phyloP scores from a whole-genome alignment of 2,329 filamentous ascomycete species.

The Colletotrichum sp. region DNA sequence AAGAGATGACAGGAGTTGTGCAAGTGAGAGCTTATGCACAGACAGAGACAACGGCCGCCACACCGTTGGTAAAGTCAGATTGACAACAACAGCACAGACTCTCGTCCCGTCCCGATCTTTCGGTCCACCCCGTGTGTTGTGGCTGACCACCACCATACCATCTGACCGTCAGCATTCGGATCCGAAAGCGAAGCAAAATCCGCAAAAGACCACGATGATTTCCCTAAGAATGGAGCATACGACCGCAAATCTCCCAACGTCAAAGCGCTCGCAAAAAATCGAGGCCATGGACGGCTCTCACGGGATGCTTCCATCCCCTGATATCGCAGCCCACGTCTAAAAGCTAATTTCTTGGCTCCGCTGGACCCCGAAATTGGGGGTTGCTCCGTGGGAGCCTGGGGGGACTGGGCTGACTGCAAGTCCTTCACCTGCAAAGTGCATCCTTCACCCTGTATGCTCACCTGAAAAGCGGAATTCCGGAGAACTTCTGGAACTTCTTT shows the following conservation, averaged over 20 bases:
- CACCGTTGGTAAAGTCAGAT: not conserved
- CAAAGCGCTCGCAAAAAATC: not conserved
- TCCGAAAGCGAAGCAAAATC: not conserved
- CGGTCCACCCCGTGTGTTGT: not conserved
- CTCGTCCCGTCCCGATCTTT: slow-evolving; percentile 4
- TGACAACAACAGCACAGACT: not conserved
- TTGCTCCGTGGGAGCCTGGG: not conserved
- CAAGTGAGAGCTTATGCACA: not conserved
- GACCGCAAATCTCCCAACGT: not conserved
- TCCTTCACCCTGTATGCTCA: not conserved
- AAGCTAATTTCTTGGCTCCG: not conserved
- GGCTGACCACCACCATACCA: not conserved
- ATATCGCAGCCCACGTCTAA: not conserved
- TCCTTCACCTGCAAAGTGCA: not conserved
- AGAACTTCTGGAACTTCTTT: not conserved
- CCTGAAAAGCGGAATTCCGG: slow-evolving; percentile 2
- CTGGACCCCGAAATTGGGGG: not conserved
- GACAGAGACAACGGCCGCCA: not conserved
- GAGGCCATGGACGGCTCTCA: not conserved
- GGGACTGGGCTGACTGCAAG: not conserved
- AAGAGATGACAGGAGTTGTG: not conserved
- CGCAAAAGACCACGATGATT: not conserved
- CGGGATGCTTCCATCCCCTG: not conserved
- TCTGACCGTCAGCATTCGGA: not conserved
- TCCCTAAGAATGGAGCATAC: not conserved